A percentile compares a stretch with the other conserved stretches of the same genome.
phyloP scores from a whole-genome alignment of 2,329 filamentous ascomycete genomes.

The Xylariaceae sp. region DNA sequence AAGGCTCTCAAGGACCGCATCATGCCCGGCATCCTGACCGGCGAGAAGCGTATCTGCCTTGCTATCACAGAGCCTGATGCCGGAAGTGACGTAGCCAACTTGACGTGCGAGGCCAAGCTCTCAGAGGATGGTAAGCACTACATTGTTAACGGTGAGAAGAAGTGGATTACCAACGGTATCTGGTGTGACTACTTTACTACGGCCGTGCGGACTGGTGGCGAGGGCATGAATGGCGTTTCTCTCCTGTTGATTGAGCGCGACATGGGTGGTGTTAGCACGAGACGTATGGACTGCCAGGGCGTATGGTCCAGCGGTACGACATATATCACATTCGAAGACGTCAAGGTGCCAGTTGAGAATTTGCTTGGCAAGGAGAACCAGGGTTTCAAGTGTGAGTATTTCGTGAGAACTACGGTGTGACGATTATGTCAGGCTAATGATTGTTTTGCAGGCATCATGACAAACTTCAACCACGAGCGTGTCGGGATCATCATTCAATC shows the following conservation, averaged over 20 bases:
- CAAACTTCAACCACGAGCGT: conserved; percentile 99
- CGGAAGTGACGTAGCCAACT: conserved; percentile 89
- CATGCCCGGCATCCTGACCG: conserved; percentile 78
- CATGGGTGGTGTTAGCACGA: conserved; percentile 79
- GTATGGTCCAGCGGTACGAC: conserved; percentile 94
- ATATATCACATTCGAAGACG: conserved; percentile 97
- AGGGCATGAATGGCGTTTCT: conserved; percentile 89
- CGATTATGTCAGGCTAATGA: conserved; percentile 7
- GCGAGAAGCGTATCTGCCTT: conserved; percentile 95
- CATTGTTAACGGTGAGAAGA: conserved; percentile 99
- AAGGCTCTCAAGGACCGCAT: conserved; percentile 82
- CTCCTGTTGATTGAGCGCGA: conserved; percentile 88
- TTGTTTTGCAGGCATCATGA: conserved; percentile 75
- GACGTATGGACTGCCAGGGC: conserved; percentile 97
- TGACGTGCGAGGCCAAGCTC: conserved; percentile 93
- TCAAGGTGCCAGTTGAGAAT: conserved; percentile 99
- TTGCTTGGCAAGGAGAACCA: conserved; percentile 96
- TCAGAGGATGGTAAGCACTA: conserved; percentile 96
- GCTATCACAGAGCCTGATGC: conserved; percentile 97
- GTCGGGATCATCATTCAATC: conserved; percentile 99
- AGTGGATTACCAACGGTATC: conserved; percentile 99
- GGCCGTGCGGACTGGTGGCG: conserved; percentile 82
- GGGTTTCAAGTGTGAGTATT: conserved; percentile 72
- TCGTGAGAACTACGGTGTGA: no score
- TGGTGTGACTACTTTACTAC: conserved; percentile 98